Evolutionary conservation across 2,329 filamentous ascomycete genomes (phyloP).

Genomic region (Oidium heveae): DNA sequence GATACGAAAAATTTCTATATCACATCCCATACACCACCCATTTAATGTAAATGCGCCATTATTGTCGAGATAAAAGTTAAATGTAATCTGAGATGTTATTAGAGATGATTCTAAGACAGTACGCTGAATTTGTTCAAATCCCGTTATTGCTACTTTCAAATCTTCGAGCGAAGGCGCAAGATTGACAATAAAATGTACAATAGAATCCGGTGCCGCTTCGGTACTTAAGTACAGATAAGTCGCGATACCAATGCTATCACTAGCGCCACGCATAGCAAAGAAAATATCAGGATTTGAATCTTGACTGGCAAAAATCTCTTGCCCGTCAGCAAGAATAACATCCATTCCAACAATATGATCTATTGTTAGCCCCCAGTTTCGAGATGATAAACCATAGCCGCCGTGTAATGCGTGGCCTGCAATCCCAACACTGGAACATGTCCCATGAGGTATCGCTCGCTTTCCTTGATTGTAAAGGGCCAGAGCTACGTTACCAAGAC

Average conservation of each 20-base stretch:
- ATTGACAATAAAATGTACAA: slow-evolving; percentile 7
- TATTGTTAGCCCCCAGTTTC: slow-evolving; percentile 24
- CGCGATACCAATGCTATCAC: slow-evolving; percentile 15
- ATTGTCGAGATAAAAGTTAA: slow-evolving; percentile 18
- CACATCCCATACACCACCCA: slow-evolving; percentile 18
- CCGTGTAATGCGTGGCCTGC: slow-evolving; percentile 23
- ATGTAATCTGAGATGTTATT: slow-evolving; percentile 17
- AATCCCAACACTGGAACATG: slow-evolving; percentile 20
- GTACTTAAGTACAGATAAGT: slow-evolving; percentile 14
- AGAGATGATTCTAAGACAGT: slow-evolving; percentile 17
- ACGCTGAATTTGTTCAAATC: slow-evolving; percentile 18
- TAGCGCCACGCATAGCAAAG: slow-evolving; percentile 15
- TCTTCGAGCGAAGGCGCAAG: slow-evolving; percentile 6
- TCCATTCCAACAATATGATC: slow-evolving; percentile 24
- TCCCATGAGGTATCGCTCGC: slow-evolving; percentile 19
- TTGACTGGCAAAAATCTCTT: slow-evolving; percentile 8
- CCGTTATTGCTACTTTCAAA: slow-evolving; percentile 5
- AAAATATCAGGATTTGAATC: slow-evolving; percentile 11
- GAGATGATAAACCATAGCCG: slow-evolving; percentile 19
- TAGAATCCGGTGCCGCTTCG: slow-evolving; percentile 13
- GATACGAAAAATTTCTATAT: slow-evolving; percentile 15
- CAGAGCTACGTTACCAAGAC: slow-evolving; percentile 20
- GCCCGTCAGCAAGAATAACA: slow-evolving; percentile 19
- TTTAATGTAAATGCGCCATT: slow-evolving; percentile 13
- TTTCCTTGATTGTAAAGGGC: slow-evolving; percentile 15